Evolutionary conservation across 2,329 filamentous ascomycete species (phyloP).

Genomic region (Ophiostoma piceae): DNA sequence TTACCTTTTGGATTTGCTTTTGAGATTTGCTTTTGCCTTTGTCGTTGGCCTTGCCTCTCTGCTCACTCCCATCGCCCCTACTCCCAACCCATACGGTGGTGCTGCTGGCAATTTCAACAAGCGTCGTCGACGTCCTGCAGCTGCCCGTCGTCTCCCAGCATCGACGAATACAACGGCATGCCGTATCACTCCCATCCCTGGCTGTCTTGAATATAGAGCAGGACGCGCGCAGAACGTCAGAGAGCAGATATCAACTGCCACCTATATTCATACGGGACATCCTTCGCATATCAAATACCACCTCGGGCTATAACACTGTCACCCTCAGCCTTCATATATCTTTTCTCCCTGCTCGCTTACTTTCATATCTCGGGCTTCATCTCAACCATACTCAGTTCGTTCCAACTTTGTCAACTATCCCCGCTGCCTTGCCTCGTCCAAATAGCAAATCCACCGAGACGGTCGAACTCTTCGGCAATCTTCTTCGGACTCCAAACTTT

Average conservation of each 20-base stretch:
- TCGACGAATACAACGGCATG: slow-evolving; percentile 42
- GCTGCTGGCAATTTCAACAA: not conserved
- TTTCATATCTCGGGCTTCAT: not conserved
- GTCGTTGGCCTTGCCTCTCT: not conserved
- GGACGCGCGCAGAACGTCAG: not conserved
- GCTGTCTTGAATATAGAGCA: slow-evolving; percentile 28
- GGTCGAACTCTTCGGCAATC: not conserved
- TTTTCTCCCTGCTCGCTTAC: not conserved
- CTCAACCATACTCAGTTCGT: not conserved
- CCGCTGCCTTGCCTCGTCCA: not conserved
- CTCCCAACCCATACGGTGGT: not conserved
- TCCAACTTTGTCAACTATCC: not conserved
- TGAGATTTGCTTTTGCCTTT: not conserved
- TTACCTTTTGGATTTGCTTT: not conserved
- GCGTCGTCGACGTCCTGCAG: slow-evolving; percentile 38
- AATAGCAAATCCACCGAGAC: not conserved
- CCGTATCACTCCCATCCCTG: slow-evolving; percentile 45
- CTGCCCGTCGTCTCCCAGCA: slow-evolving; percentile 43
- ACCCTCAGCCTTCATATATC: not conserved
- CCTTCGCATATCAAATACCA: not conserved
- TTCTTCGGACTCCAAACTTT: not conserved
- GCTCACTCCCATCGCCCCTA: not conserved
- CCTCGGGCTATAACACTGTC: not conserved
- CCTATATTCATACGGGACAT: not conserved
- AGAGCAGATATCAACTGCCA: not conserved